These are phyloP conservation scores for Starmerella roubikii DNA, from an alignment of 805 yeast species.

Conservation along the genomic window DNA sequence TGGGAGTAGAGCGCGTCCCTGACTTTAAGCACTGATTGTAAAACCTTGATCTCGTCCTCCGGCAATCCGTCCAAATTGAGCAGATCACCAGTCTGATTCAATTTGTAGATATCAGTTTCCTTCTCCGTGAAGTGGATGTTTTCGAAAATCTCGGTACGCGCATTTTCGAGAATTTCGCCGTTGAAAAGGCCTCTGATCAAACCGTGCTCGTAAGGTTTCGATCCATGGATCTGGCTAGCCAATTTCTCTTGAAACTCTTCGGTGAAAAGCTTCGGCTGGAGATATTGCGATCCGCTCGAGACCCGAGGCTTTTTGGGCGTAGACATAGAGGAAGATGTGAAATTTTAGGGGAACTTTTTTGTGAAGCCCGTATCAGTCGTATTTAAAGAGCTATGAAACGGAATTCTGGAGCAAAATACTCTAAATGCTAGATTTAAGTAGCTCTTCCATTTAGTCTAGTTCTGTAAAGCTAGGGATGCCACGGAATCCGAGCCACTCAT, in stretches of 20 bases:
- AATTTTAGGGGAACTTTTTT: too few relatives aligned
- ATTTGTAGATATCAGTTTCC: conserved; percentile 94
- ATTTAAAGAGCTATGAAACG: too few relatives aligned
- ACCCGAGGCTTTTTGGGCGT: conserved; percentile 1
- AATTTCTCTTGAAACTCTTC: conserved; percentile 11
- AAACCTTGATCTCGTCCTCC: conserved; percentile 53
- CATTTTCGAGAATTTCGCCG: conserved; percentile 62
- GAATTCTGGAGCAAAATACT: too few relatives aligned
- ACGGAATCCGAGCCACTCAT: too few relatives aligned
- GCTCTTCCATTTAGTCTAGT: too few relatives aligned
- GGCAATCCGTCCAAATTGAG: conserved; percentile 83
- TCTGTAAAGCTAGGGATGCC: too few relatives aligned
- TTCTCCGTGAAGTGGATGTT: conserved; percentile 85
- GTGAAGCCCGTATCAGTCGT: too few relatives aligned
- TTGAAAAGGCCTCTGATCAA: conserved; percentile 59
- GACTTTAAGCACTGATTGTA: conserved; percentile 64
- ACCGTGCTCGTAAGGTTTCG: conserved; percentile 86
- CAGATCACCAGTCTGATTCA: conserved; percentile 70
- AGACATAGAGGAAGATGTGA: background rate
- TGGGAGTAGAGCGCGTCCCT: conserved; percentile 81
- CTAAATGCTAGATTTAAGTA: too few relatives aligned
- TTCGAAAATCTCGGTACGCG: conserved; percentile 67
- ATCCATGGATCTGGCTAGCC: conserved; percentile 30
- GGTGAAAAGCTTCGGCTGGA: conserved; percentile 8
- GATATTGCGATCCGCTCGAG: conserved; percentile 1